These are phyloP conservation scores for Lithospermum erythrorhizon DNA, from an alignment of 257 asterid genomes.

Conservation along the genomic window DNA sequence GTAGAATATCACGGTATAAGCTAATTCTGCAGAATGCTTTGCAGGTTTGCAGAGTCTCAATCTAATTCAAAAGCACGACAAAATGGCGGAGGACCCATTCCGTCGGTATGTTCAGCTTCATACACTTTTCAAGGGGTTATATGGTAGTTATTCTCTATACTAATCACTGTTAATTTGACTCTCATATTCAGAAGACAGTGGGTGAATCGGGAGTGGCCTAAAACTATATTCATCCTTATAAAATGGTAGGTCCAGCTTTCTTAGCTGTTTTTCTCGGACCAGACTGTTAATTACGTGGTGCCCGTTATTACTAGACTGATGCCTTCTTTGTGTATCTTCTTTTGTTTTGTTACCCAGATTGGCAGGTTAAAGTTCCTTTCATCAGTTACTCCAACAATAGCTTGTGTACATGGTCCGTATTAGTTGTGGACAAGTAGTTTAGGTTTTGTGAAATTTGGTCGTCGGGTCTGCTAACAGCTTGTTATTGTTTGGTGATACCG, in stretches of 20 bases:
- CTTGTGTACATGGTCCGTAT: constrained; percentile 1
- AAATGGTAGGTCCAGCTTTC: constrained; percentile 12
- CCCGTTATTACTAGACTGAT: background rate
- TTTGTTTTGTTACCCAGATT: constrained; percentile 7
- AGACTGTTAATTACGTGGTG: background rate
- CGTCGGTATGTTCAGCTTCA: constrained; percentile 11
- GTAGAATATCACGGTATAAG: background rate
- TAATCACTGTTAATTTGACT: background rate
- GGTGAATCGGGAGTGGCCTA: constrained; percentile 20
- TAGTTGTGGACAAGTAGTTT: background rate
- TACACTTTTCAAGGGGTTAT: background rate
- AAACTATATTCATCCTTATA: constrained; percentile 4
- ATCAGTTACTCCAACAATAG: background rate
- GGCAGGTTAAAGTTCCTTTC: constrained; percentile 15
- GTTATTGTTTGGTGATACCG: background rate
- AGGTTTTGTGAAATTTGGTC: background rate
- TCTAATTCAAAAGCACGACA: constrained; percentile 12
- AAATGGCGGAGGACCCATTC: constrained; percentile 16
- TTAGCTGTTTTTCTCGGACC: background rate
- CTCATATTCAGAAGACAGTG: constrained; percentile 15
- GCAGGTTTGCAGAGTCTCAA: constrained; percentile 31
- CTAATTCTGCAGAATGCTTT: constrained; percentile 1
- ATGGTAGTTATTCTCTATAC: background rate
- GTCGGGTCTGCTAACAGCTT: background rate
- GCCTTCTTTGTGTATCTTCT: background rate